These are phyloP conservation scores for Ailanthus altissimus DNA, from an alignment of 345 rosid genomes.

Conservation along the genomic window DNA sequence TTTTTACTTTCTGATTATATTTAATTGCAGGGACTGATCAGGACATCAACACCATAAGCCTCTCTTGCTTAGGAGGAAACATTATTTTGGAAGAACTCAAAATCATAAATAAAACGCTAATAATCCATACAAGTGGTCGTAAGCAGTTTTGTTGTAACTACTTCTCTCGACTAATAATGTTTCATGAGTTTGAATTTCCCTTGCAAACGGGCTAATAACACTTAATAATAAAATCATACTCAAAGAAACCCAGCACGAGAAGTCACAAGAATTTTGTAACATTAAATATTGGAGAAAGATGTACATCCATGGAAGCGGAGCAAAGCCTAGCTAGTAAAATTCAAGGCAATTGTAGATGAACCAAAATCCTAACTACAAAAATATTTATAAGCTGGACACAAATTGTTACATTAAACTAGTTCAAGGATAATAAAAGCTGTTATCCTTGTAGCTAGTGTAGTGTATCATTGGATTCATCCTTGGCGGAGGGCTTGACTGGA, in stretches of 20 bases:
- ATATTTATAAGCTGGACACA: neutral
- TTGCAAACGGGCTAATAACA: too few species aligned
- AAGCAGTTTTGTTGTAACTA: too few species aligned
- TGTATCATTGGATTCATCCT: conserved; percentile 19
- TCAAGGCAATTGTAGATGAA: neutral
- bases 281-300: neutral
- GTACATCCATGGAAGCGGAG: neutral
- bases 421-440: conserved; percentile 1
- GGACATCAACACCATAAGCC: too few species aligned
- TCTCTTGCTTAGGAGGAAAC: too few species aligned
- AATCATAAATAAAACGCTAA: too few species aligned
- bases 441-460: conserved; percentile 5
- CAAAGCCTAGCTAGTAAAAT: neutral
- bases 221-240: neutral
- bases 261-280: neutral
- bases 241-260: neutral
- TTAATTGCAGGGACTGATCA: neutral
- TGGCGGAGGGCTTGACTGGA: conserved; percentile 7
- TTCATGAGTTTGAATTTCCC: too few species aligned
- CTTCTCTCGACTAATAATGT: too few species aligned
- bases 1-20: neutral
- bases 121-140: too few species aligned
- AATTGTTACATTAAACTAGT: neutral
- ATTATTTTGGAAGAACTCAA: too few species aligned
- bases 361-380: neutral